phyloP scores from a whole-genome alignment of 1,139 yeast genomes.

The Lodderomyces elongisporus region DNA sequence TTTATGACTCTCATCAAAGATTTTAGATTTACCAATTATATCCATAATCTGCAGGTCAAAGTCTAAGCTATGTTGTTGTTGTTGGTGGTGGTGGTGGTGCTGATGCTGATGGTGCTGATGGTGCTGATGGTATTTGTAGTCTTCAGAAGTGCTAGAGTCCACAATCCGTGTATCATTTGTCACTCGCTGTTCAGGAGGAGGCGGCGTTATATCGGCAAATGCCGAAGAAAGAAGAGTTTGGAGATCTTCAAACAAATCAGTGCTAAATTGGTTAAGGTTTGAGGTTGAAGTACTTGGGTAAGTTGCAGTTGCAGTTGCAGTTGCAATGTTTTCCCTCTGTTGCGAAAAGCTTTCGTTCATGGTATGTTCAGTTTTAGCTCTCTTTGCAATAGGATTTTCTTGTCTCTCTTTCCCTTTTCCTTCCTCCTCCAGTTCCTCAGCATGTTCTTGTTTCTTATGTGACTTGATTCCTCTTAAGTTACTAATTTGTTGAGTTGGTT shows the following conservation, averaged over 20 bases:
- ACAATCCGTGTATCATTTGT: no score
- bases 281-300: slow-evolving; percentile 2
- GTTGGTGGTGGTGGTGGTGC: no score
- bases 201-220: not conserved
- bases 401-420: slow-evolving; percentile 1
- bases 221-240: slow-evolving; percentile 17
- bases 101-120: no score
- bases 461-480: not conserved
- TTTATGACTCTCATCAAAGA: slow-evolving; percentile 4
- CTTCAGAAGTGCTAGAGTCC: no score
- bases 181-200: no score
- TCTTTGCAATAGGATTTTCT: not conserved
- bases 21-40: slow-evolving; percentile 14
- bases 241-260: slow-evolving; percentile 17
- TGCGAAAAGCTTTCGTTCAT: no score
- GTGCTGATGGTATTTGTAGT: no score
- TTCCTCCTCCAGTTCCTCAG: not conserved
- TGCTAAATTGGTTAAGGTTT: slow-evolving; percentile 10
- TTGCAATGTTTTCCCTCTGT: not conserved
- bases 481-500: no score
- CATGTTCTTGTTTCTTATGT: not conserved
- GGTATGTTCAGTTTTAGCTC: not conserved
- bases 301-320: not conserved
- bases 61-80: no score
- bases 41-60: slow-evolving; percentile 14